These are phyloP conservation scores for Pythium rishiriense DNA, from an alignment of 352 stramenopile genomes.

Conservation along the genomic window DNA sequence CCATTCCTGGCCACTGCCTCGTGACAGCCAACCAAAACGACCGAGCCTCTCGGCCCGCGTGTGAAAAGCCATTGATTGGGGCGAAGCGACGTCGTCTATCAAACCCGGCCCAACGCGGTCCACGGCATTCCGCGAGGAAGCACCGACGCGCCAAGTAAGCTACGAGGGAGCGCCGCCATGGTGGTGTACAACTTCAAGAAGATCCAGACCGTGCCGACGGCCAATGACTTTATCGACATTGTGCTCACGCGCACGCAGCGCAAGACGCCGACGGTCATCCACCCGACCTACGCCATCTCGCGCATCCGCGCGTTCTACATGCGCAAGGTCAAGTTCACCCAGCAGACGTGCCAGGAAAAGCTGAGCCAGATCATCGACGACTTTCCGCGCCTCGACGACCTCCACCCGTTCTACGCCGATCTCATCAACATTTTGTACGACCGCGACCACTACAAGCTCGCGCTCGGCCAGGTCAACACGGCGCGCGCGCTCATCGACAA, in stretches of 20 bases:
- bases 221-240: conserved; percentile 99
- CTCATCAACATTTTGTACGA: conserved; percentile 99
- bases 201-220: conserved; percentile 96
- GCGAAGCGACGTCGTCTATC: conserved; percentile 15
- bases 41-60: not conserved
- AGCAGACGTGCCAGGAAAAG: conserved; percentile 98
- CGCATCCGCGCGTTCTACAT: conserved; percentile 97
- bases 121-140: conserved; percentile 21
- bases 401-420: conserved; percentile 99
- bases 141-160: not conserved
- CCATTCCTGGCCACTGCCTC: conserved; percentile 1
- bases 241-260: conserved; percentile 98
- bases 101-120: not conserved
- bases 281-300: conserved; percentile 97
- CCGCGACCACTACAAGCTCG: conserved; percentile 99
- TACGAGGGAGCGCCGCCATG: conserved; percentile 56
- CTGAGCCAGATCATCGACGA: conserved; percentile 97
- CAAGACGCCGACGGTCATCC: conserved; percentile 99
- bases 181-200: conserved; percentile 99
- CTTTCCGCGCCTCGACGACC: conserved; percentile 98
- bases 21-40: conserved; percentile 39
- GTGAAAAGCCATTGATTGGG: conserved; percentile 8
- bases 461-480: conserved; percentile 99
- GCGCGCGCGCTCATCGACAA: conserved; percentile 97
- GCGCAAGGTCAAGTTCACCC: conserved; percentile 99